phyloP scores from a whole-genome alignment of 2,329 filamentous ascomycete species.

The Ilyonectria sp. region DNA sequence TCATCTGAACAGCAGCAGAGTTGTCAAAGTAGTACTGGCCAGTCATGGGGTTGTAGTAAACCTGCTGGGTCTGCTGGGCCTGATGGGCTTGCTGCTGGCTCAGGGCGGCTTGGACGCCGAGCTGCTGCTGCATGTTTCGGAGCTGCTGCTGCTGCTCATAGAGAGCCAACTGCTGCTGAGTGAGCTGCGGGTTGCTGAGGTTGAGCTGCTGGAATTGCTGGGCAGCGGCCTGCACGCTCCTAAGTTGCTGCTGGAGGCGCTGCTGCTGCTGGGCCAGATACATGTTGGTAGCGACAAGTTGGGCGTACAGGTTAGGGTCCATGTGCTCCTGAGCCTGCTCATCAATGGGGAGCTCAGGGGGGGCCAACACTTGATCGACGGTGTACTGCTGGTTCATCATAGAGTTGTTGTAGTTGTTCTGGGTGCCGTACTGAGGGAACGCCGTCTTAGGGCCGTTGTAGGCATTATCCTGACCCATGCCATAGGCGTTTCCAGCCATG shows the following conservation, averaged over 20 bases:
- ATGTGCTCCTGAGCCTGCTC: slow-evolving; percentile 80
- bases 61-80: slow-evolving; percentile 77
- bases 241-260: slow-evolving; percentile 92
- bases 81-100: slow-evolving; percentile 70
- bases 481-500: slow-evolving; percentile 61
- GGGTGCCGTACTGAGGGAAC: slow-evolving; percentile 62
- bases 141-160: slow-evolving; percentile 62
- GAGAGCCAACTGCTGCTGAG: slow-evolving; percentile 64
- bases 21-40: slow-evolving; percentile 89
- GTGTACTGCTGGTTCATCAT: slow-evolving; percentile 71
- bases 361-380: slow-evolving; percentile 90
- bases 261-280: slow-evolving; percentile 96
- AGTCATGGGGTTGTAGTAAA: slow-evolving; percentile 89
- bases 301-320: slow-evolving; percentile 89
- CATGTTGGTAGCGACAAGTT: slow-evolving; percentile 91
- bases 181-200: slow-evolving; percentile 68
- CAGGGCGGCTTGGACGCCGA: slow-evolving; percentile 55
- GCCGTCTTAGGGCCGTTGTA: slow-evolving; percentile 72
- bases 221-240: slow-evolving; percentile 85
- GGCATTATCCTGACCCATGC: slow-evolving; percentile 58
- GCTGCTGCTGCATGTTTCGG: slow-evolving; percentile 58
- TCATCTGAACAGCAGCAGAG: slow-evolving; percentile 61
- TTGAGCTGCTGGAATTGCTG: slow-evolving; percentile 87
- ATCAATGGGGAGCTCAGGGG: slow-evolving; percentile 83
- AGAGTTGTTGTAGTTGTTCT: slow-evolving; percentile 52